Base-by-base conservation (phyloP, 2,329 filamentous ascomycete genomes). In the Boeremia exigua region DNA sequence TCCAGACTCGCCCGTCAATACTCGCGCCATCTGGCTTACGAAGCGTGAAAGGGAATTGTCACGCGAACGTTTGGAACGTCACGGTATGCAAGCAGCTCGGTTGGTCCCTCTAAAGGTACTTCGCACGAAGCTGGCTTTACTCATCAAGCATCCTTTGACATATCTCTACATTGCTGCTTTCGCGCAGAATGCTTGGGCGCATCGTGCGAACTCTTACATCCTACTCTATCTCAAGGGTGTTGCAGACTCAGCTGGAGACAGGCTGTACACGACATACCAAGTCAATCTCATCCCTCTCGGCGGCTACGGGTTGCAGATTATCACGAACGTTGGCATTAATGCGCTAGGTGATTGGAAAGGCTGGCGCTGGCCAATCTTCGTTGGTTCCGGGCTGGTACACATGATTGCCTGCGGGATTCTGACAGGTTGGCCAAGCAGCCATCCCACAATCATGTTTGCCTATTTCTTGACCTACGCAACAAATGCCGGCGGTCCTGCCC, bases 241-340 rank as follows among this genome's bases (percentile, higher is more conserved):
- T 12, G 48, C 45, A 2, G 37, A 48, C 15, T 33, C 53, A 27
- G 37, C 51, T 15, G 58, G 58, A 28, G 44, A 37, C 14, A 42
- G 43, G 2, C 38, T 58, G 1, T 60, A 54, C 37, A 51, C 54
- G 10, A 58, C 54, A 9, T 60, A 58, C 29, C 51, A 49, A 39
- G 54, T 58, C 46, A 60, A 60, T 15, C 49, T 60, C 19, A 60
- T 60, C 34, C 54, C 58, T 19, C 54, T 58, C 10, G 58, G 54
- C 14, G 58, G 54, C 25, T 60, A 60, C 47, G 49, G 37, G 4
- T 15, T 60, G 1, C 48, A 52, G 15, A 42, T 60, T 17, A 40
- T 60, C 25, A 48, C 46, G 1, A 40, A 49, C 10, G 51, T 58
- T 23, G 50, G 49, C 17, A 50, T 58, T 19, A 60, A 60, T 28